Percentiles rank a stretch among this genome's conserved stretches.
Conservation (phyloP, 345 rosid species). For the Geranium brycei region DNA sequence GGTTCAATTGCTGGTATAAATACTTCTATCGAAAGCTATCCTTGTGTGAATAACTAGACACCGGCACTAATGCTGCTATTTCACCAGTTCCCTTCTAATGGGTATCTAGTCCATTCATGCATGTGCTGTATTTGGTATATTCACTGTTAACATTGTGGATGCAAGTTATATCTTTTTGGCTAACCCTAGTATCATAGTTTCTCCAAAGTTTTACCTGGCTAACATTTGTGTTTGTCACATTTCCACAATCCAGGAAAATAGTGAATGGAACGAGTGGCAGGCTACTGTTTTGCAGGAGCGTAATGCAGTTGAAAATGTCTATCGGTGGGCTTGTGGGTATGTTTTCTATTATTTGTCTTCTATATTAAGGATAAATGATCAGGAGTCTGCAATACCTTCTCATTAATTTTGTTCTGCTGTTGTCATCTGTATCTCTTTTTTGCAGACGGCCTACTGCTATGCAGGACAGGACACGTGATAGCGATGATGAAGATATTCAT, state of each 20-base stretch:
- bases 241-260: conserved; percentile 42
- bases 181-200: too few relatives aligned
- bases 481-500: conserved; percentile 83
- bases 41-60: too few relatives aligned
- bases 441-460: conserved; percentile 86
- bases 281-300: conserved; percentile 63
- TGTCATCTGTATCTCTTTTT: background rate
- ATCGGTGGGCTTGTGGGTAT: conserved; percentile 96
- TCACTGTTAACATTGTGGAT: background rate
- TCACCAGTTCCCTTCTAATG: too few relatives aligned
- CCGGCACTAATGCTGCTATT: too few relatives aligned
- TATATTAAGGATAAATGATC: background rate
- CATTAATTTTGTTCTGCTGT: background rate
- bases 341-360: conserved; percentile 6
- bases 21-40: too few relatives aligned
- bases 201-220: background rate
- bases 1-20: too few relatives aligned
- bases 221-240: conserved; percentile 3
- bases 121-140: background rate
- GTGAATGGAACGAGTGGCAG: conserved; percentile 85
- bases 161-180: background rate
- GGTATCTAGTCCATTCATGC: too few relatives aligned
- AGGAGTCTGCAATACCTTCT: too few relatives aligned
- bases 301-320: conserved; percentile 80
- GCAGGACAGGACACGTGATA: conserved; percentile 87